Evolutionary conservation across 1,284 basidiomycete genomes (phyloP), one percentile per base, ranked within the genome.

Genomic region (Albatrellus sp.): DNA sequence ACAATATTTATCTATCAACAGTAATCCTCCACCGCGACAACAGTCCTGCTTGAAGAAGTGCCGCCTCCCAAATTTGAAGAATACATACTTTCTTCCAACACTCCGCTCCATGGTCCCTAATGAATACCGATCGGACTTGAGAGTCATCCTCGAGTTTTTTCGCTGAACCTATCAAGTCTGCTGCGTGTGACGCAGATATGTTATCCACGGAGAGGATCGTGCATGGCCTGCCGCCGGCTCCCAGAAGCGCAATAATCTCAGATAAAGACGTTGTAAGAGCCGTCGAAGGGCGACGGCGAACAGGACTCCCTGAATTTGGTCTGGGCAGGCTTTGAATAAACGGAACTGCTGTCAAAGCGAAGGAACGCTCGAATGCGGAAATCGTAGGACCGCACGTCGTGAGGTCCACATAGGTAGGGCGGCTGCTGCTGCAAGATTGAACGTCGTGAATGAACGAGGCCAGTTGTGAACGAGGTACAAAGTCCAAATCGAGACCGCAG

Each of bases 21-120:
- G 17, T 33, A 8, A 48, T 42, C 45, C 37, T 37, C 47, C 47
- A 45, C 28, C 43, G 36, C 20, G 24, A 17, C 41, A 48, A 17
- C 40, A 46, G 11, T 9, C 47, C 41, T n/a, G 20, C 40, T 17
- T 47, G 36, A 13, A 47, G 29, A 16, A 47, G 30, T 17, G 46
- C 46, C 6, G 43, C 43, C 38, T 47, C 46, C 46, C 47, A 48
- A 38, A 11, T 7, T 3, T 31, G 40, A 16, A 29, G 36, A 8
- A 48, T 24, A 12, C 40, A 38, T 8, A 35, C 40, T 35, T 39
- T 38, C 24, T 41, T 37, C 44, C 44, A 48, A 11, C 36, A 35
- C 12, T 42, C 40, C 8, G 42, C 11, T 8, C 34, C 40, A 5
- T 39, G 33, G 24, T 37, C 12, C 7, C 7, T 31, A 8, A 46